These are phyloP conservation scores for Orbilia ellipsospora DNA, from an alignment of 2,329 filamentous ascomycete species.

Conservation along the genomic window DNA sequence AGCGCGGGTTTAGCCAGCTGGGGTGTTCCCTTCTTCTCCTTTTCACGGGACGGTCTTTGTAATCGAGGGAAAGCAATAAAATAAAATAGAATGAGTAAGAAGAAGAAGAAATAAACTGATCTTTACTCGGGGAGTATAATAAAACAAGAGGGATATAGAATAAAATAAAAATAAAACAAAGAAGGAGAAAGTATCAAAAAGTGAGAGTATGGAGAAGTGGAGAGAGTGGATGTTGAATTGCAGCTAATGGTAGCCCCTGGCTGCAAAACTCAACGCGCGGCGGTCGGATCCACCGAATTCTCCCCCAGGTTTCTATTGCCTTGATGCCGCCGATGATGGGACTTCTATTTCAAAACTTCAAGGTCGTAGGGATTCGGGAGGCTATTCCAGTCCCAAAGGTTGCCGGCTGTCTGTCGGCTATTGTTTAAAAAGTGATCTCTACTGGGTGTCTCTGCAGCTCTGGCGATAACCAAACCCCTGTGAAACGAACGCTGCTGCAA, in stretches of 20 bases:
- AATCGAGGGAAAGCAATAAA: constrained; percentile 15
- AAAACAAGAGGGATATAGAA: constrained; percentile 1
- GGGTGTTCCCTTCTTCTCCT: constrained; percentile 27
- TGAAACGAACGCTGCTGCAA: constrained; percentile 37
- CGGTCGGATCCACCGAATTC: constrained; percentile 12
- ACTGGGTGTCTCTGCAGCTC: too few relatives aligned
- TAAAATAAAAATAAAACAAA: constrained; percentile 6
- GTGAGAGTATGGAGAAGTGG: background rate
- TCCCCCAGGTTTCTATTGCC: too few relatives aligned
- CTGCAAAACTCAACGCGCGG: constrained; percentile 22
- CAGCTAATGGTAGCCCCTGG: constrained; percentile 13
- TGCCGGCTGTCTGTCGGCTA: too few relatives aligned
- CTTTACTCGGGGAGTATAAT: background rate
- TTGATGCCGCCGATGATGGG: too few relatives aligned
- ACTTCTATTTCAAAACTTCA: too few relatives aligned
- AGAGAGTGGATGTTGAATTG: background rate
- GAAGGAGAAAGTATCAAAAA: constrained; percentile 7
- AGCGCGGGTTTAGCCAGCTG: constrained; percentile 34
- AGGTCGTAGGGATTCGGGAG: too few relatives aligned
- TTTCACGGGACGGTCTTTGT: background rate
- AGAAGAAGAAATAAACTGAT: background rate
- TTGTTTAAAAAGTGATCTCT: too few relatives aligned
- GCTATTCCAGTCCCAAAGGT: too few relatives aligned
- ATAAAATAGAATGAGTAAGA: constrained; percentile 25
- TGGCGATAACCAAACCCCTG: constrained; percentile 25